Conservation (phyloP, 805 yeast species). For the Hanseniaspora mollemarum region DNA sequence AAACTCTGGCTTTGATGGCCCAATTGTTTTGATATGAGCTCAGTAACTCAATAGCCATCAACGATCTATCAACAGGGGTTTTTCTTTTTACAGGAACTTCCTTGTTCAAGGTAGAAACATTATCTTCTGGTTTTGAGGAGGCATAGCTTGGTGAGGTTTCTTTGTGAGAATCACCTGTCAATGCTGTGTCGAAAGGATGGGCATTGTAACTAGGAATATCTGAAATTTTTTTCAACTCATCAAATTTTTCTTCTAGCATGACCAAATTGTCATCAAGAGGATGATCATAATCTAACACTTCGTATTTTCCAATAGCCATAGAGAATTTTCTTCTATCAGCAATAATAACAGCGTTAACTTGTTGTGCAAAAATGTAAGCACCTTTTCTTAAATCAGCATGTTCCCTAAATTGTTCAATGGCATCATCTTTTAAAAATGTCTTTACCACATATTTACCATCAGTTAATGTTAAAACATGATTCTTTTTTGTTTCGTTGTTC, state of each 20-base stretch:
- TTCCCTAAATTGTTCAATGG: conserved; percentile 35
- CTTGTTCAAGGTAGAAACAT: conserved; percentile 21
- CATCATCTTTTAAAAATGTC: conserved; percentile 43
- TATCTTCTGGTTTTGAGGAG: conserved; percentile 19
- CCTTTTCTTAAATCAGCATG: conserved; percentile 37
- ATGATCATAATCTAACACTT: conserved; percentile 31
- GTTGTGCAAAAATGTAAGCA: conserved; percentile 26
- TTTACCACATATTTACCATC: conserved; percentile 44
- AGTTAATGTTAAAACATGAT: conserved; percentile 33
- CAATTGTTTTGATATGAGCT: conserved; percentile 86
- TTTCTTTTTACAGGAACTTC: conserved; percentile 16
- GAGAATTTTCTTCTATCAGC: conserved; percentile 38
- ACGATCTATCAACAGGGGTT: conserved; percentile 30
- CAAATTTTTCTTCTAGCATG: conserved; percentile 37
- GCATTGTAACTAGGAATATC: conserved; percentile 34
- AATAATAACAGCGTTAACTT: conserved; percentile 29
- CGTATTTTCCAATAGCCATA: conserved; percentile 38
- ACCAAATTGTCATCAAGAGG: conserved; percentile 17
- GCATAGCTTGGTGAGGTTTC: conserved; percentile 13
- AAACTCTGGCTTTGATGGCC: conserved; percentile 88
- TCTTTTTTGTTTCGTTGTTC: conserved; percentile 13
- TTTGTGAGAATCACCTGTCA: conserved; percentile 9
- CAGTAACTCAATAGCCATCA: conserved; percentile 70
- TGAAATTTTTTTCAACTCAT: conserved; percentile 33
- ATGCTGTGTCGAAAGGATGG: conserved; percentile 16